phyloP scores from a whole-genome alignment of 1,284 basidiomycete species.

The Marasmius sp. region DNA sequence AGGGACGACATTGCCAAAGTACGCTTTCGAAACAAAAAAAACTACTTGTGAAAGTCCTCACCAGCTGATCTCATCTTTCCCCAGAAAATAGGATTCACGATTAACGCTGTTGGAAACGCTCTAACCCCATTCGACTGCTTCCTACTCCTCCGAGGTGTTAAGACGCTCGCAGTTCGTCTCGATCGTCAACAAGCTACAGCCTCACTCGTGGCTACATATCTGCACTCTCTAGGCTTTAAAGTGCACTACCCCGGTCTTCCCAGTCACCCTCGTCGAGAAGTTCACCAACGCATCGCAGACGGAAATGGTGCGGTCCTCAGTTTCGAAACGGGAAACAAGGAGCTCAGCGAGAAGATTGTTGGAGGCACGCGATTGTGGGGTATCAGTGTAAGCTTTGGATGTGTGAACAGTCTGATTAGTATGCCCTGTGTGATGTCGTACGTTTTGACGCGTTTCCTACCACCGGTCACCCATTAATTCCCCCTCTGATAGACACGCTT shows the following conservation, averaged over 20 bases:
- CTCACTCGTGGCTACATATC: conserved; percentile 84
- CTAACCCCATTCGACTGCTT: conserved; percentile 96
- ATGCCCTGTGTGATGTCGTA: conserved; percentile 99
- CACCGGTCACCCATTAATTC: conserved; percentile 13
- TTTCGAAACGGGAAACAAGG: conserved; percentile 93
- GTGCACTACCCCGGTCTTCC: conserved; percentile 94
- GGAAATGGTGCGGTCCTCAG: conserved; percentile 94
- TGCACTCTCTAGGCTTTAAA: conserved; percentile 85
- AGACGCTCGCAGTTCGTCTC: conserved; percentile 97
- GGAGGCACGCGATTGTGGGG: conserved; percentile 94
- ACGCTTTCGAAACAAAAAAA: conserved; percentile 10
- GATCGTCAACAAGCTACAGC: conserved; percentile 90
- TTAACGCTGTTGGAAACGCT: conserved; percentile 98
- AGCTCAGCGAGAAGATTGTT: conserved; percentile 89
- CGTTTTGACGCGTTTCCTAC: conserved; percentile 35
- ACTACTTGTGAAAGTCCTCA: conserved; percentile 1
- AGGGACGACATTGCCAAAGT: conserved; percentile 89
- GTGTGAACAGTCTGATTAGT: conserved; percentile 96
- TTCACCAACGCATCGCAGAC: conserved; percentile 87
- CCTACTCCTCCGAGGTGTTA: conserved; percentile 92
- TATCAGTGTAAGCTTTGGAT: conserved; percentile 97
- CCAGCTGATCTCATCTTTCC: conserved; percentile 10
- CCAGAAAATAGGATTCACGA: conserved; percentile 87
- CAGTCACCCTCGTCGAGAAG: conserved; percentile 79
- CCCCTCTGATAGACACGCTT: conserved; percentile 75